Evolutionary conservation across 176 grass and related monocot species (phyloP), one percentile per base, ranked within the genome.

Genomic region (Bromus sterilis): DNA sequence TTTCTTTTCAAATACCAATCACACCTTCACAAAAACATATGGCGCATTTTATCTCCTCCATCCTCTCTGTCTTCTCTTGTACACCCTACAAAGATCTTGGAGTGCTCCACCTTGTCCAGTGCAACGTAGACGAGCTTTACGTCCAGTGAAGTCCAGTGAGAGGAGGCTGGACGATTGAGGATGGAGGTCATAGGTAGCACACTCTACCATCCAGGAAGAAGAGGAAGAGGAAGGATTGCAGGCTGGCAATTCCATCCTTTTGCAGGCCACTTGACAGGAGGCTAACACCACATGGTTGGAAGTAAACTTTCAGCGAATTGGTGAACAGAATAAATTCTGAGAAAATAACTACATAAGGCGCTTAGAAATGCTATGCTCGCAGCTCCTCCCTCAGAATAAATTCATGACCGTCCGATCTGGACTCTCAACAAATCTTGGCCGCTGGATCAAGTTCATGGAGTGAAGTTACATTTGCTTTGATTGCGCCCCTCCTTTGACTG

Each of bases 251-350:
- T 73, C 42, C 4, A 9, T 4, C 42, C 26, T 73, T 49, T 73
- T 73, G 70, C 26, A 46, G 70, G 26, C 70, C 42, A 46, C 40
- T 46, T 71, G 68, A 46, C 14, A 41, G 23, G 21, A 46, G 68
- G 40, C 68, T 71, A 53, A 71, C 39, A 44, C 67, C 67, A 72
- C 40, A 48, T 72, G 69, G 41, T 72, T 48, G 66, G n/a, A 69
- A 25, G 37, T 39, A 49, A 49, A 49, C 46, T 49, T 49, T 49
- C 46, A 49, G 46, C 6, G 16, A 16, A 20, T 49, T 49, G 46
- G 46, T 49, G 7, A 49, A 49, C 48, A 53, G 6, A 53, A 53
- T 21, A 53, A 53, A 53, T 53, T 53, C 21, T 21, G 48, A 53
- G 48, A 53, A 53, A 53, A 53, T 53, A 53, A 53, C 18, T 21